A percentile compares a stretch with the other conserved stretches of the same genome.
Conservation (phyloP, 352 stramenopile species). For the Globisporangium apiculatum region DNA sequence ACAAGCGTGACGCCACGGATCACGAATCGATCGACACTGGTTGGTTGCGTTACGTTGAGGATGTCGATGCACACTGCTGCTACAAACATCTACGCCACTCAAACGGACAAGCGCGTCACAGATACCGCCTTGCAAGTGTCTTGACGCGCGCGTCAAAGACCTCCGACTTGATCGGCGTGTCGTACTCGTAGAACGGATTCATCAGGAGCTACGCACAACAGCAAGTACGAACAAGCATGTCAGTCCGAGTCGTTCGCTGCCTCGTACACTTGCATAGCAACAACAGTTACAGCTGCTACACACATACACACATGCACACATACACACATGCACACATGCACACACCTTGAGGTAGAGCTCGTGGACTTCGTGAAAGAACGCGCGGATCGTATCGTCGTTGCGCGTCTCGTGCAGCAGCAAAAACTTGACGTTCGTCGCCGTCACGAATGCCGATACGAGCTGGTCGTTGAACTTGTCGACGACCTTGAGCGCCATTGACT, state of each 20-base stretch:
- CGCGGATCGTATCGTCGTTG: constrained; percentile 93
- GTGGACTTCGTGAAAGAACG: constrained; percentile 96
- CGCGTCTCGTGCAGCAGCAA: constrained; percentile 93
- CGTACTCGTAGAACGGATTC: constrained; percentile 96
- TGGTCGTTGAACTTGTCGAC: constrained; percentile 97
- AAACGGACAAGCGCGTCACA: constrained; percentile 27
- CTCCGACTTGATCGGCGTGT: constrained; percentile 90
- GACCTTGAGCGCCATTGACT: constrained; percentile 89
- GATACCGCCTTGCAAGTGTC: constrained; percentile 84
- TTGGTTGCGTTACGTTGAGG: neutral
- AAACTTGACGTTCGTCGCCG: constrained; percentile 94
- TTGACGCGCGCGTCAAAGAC: constrained; percentile 91
- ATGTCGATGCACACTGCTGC: too few species aligned
- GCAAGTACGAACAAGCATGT: neutral
- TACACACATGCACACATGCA: constrained; percentile 4
- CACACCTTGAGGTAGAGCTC: constrained; percentile 96
- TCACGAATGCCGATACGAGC: constrained; percentile 95
- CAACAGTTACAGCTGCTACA: too few species aligned
- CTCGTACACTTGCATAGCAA: neutral
- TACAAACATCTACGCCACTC: too few species aligned
- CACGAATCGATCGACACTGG: neutral
- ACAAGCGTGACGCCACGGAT: too few species aligned
- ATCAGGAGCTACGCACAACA: constrained; percentile 72
- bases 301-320: neutral
- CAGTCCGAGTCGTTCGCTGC: neutral